Base-by-base conservation (phyloP, 2,329 filamentous ascomycete genomes). In the Pleochaeta shiraiana region DNA sequence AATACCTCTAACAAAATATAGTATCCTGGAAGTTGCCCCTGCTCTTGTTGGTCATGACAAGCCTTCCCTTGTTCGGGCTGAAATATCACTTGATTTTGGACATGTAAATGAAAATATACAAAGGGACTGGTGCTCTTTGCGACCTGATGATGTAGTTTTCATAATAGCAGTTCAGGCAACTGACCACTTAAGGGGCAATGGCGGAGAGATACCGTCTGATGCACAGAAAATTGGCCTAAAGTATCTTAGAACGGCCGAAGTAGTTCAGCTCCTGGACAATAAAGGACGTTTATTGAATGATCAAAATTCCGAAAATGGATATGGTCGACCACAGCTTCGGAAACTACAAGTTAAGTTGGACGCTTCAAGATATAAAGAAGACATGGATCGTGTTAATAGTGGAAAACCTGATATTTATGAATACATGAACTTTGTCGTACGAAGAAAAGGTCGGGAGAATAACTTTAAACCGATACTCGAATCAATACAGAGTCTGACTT, bases 381-480 rank as follows among this genome's bases (percentile, higher is more conserved):
- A 98, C 74, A 84, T 83, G 68, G 84, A 87, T 67, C 79, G 78
- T 63, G 77, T 80, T 43, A 77, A 81, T 11, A 78, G 80, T 66
- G 87, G 85, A n/a, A 87, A 87, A 70, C 78, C 82, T 0, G 87
- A 95, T 70, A 78, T 95, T 4, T 96, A 96, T 74, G 85, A 88
- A 57, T 80, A 79, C 37, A 84, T 98, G 71, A 98, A 98, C 71
- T 76, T 97, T 47, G 77, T 98, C 64, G 80, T 95, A 63, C 85
- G 93, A 65, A 82, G 93, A 69, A 86, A 83, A 72, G 86, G 88
- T 31, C 81, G 91, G 66, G 93, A 98, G 74, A 98, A 98, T 76
- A 98, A 98, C 74, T 98, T 98, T 79, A 95, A 89, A 72, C 85
- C 91, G 11, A 85, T 98, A 11, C 79, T 98, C 39, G 88, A 96